Percentiles rank a stretch among this genome's conserved stretches.
phyloP scores from a whole-genome alignment of 1,284 basidiomycete genomes.

The Cryptococcus wingfieldii region DNA sequence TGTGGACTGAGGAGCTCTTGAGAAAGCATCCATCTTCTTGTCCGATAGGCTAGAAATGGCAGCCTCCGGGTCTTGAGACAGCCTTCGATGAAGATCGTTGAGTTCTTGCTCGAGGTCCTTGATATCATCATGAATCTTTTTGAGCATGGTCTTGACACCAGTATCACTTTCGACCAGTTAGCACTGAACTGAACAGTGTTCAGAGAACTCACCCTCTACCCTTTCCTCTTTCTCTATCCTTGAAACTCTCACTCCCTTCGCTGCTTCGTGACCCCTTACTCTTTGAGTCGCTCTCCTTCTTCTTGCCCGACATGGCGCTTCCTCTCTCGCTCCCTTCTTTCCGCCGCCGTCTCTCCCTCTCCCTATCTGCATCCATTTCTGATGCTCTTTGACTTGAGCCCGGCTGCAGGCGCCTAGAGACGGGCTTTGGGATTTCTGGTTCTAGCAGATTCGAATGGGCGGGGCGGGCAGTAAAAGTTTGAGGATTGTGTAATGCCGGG shows the following conservation, averaged over 20 bases:
- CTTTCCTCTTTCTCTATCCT: conserved; percentile 45
- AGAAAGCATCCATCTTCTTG: conserved; percentile 9
- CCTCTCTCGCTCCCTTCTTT: conserved; percentile 46
- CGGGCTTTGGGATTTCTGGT: not conserved
- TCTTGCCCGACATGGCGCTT: conserved; percentile 13
- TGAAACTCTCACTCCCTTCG: conserved; percentile 50
- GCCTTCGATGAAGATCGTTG: conserved; percentile 46
- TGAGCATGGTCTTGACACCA: conserved; percentile 47
- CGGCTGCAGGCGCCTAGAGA: not conserved
- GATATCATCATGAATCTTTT: conserved; percentile 47
- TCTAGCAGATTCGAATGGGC: conserved; percentile 4
- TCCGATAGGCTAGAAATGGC: conserved; percentile 33
- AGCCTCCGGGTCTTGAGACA: conserved; percentile 44
- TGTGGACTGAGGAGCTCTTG: conserved; percentile 11
- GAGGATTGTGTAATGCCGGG: conserved; percentile 53
- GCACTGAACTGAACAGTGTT: not conserved
- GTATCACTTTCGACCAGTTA: conserved; percentile 35
- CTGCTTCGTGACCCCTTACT: conserved; percentile 44
- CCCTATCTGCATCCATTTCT: conserved; percentile 45
- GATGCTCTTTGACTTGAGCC: conserved; percentile 15
- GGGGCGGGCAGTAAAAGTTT: conserved; percentile 35
- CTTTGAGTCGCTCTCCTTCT: conserved; percentile 32
- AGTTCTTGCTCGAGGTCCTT: conserved; percentile 45
- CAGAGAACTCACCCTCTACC: conserved; percentile 31
- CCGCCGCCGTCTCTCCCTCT: conserved; percentile 42